Evolutionary conservation across 768 basidiomycete genomes (phyloP), one percentile per base, ranked within the genome.

Genomic region (Russula abietina): DNA sequence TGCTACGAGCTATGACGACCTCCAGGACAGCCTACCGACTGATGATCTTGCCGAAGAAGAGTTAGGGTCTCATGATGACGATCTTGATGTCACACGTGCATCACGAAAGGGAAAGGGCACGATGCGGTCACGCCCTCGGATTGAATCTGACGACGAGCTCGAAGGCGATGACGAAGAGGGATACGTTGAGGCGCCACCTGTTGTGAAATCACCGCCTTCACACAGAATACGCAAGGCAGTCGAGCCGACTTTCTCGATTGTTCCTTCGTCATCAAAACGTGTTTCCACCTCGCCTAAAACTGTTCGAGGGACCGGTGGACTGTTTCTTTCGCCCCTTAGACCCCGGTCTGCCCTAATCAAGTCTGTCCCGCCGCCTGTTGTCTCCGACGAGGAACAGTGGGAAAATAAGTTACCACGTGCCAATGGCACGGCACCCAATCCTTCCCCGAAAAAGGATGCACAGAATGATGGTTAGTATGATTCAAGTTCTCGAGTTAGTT

Each of bases 91-190:
- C 26, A 11, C 55, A 2, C 55, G 33, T 26, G 45, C 61, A 9
- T 17, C 22, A 9, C 50, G 39, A 16, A 65, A 63, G 38, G 55
- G 64, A 4, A 65, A 64, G 33, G 22, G 22, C 33, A 24, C 3
- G 38, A 60, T 43, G 12, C 55, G 51, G 36, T 32, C 55, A 14
- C 64, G 60, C 16, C n/a, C 41, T 16, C 61, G 64, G 16, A 63
- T 62, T 19, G 60, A 57, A 57, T 65, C 61, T 22, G 64, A 65
- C 41, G 64, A 46, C 1, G 64, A 57, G 9, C 30, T n/a, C 14
- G 55, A 53, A 17, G 55, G 48, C 2, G 50, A 26, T 2, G 61
- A 65, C 9, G 51, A 54, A 11, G 61, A 63, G 2, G 48, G 54
- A 12, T 54, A 22, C 19, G 32, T 33, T 19, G 62, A 59, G 12